Percentiles rank a stretch among this genome's conserved stretches.
These are phyloP conservation scores for Knoxia roxburghii DNA, from an alignment of 257 asterid species.

Conservation along the genomic window DNA sequence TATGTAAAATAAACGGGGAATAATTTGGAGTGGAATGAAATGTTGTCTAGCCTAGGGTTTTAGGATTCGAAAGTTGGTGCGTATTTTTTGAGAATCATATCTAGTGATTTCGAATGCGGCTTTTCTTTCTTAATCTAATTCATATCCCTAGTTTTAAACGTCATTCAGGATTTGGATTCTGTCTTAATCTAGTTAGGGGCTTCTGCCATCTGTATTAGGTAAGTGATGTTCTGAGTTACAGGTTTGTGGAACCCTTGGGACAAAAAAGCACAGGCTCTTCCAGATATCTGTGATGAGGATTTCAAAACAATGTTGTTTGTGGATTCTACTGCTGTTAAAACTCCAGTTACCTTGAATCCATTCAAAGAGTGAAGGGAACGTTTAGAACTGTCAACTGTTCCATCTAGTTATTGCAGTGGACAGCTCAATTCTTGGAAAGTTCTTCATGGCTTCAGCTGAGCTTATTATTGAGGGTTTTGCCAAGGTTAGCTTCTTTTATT, in stretches of 20 bases:
- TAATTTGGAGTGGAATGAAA: too few species aligned
- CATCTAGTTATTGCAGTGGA: conserved; percentile 89
- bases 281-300: conserved; percentile 66
- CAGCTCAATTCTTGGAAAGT: conserved; percentile 76
- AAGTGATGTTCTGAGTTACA: conserved; percentile 27
- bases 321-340: conserved; percentile 67
- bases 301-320: conserved; percentile 62
- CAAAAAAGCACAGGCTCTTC: conserved; percentile 70
- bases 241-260: conserved; percentile 96
- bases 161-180: conserved; percentile 3
- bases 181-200: conserved; percentile 12
- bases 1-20: too few species aligned
- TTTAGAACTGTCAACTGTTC: conserved; percentile 69
- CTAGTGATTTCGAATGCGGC: too few species aligned
- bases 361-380: conserved; percentile 77
- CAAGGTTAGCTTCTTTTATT: conserved; percentile 28
- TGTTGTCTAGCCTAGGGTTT: too few species aligned
- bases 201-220: not conserved
- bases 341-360: conserved; percentile 54
- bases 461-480: conserved; percentile 21
- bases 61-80: too few species aligned
- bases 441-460: conserved; percentile 52
- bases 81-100: too few species aligned
- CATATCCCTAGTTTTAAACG: too few species aligned
- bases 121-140: too few species aligned